phyloP scores from a whole-genome alignment of 2,329 filamentous ascomycete species.

The Penicillium sp. region DNA sequence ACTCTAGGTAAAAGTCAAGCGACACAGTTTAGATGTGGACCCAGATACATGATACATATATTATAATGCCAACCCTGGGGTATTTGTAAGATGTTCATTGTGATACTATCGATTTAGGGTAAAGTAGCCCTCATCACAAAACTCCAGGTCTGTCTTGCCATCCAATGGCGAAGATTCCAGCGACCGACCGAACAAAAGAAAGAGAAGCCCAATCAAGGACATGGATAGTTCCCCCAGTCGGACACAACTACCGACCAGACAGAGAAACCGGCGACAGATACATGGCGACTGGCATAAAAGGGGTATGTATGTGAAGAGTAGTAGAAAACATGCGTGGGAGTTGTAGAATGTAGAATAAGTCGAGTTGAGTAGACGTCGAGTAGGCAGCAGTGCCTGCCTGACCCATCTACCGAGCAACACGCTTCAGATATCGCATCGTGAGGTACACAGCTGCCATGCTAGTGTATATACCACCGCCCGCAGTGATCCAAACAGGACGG shows the following conservation, averaged over 20 bases:
- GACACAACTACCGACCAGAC: background rate
- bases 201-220: constrained; percentile 5
- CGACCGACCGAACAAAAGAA: constrained; percentile 15
- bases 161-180: constrained; percentile 10
- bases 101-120: constrained; percentile 12
- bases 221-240: constrained; percentile 1
- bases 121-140: constrained; percentile 20
- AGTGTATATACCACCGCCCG: constrained; percentile 30
- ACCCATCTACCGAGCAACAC: constrained; percentile 10
- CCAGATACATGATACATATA: too few species aligned
- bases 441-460: constrained; percentile 30
- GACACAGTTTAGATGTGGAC: background rate
- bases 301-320: constrained; percentile 2
- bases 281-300: background rate
- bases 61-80: background rate
- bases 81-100: background rate
- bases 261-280: background rate
- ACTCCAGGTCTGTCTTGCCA: constrained; percentile 14
- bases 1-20: background rate
- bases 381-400: background rate
- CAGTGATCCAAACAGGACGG: constrained; percentile 32
- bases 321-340: background rate
- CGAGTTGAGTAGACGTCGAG: background rate
- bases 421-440: constrained; percentile 30
- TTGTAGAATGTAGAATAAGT: background rate